phyloP scores from a whole-genome alignment of 2,329 filamentous ascomycete genomes.

The Neophaeococcomyces aloes region DNA sequence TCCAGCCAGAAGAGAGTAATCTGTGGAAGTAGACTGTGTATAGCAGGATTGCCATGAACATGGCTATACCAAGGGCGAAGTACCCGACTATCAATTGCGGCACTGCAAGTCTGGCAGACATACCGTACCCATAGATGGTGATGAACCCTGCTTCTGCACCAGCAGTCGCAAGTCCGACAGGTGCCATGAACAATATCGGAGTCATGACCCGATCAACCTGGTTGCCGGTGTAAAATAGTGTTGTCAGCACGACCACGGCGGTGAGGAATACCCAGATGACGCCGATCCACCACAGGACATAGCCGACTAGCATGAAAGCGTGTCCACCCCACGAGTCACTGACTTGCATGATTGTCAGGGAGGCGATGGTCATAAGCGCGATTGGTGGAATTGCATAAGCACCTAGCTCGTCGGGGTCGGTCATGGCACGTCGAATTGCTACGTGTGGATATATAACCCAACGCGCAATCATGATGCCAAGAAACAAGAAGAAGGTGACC shows the following conservation, averaged over 20 bases:
- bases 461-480: neutral
- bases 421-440: neutral
- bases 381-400: neutral
- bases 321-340: neutral
- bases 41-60: neutral
- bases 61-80: neutral
- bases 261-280: neutral
- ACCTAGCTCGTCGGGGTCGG: neutral
- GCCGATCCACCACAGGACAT: slow-evolving; percentile 1
- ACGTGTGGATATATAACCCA: neutral
- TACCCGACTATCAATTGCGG: neutral
- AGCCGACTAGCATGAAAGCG: neutral
- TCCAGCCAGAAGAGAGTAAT: neutral
- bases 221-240: neutral
- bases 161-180: neutral
- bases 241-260: neutral
- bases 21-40: slow-evolving; percentile 3
- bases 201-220: neutral
- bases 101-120: neutral
- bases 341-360: neutral
- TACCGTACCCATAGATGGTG: neutral
- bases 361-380: neutral
- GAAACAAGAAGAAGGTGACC: neutral
- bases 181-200: neutral
- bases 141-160: neutral